Conservation (phyloP, 1,284 basidiomycete species). For the Ustilago bromivora region DNA sequence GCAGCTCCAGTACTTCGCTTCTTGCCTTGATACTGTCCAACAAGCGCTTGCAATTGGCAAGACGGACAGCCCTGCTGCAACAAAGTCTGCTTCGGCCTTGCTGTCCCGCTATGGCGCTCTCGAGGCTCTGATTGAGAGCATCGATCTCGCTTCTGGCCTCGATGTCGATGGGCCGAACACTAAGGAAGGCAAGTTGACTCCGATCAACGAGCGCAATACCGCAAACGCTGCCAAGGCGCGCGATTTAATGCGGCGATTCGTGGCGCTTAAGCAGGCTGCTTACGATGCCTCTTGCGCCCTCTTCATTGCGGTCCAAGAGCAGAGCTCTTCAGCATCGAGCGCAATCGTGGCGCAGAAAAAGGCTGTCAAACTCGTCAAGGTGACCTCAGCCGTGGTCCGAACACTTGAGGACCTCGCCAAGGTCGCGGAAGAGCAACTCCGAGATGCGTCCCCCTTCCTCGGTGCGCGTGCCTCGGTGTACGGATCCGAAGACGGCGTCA, state of each 20-base stretch:
- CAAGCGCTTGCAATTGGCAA: background rate
- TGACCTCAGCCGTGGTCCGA: slow-evolving; percentile 22
- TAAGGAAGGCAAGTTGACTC: slow-evolving; percentile 21
- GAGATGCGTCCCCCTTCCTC: slow-evolving; percentile 41
- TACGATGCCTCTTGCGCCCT: slow-evolving; percentile 51
- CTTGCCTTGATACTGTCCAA: slow-evolving; percentile 11
- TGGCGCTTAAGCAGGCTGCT: slow-evolving; percentile 52
- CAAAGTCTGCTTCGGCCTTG: slow-evolving; percentile 3
- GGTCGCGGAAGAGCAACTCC: slow-evolving; percentile 55
- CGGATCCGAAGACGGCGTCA: slow-evolving; percentile 45
- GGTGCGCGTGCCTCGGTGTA: slow-evolving; percentile 58
- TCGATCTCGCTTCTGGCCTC: slow-evolving; percentile 56
- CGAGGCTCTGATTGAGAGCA: slow-evolving; percentile 51
- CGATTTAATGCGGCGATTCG: slow-evolving; percentile 41
- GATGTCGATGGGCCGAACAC: slow-evolving; percentile 56
- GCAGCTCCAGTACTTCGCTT: slow-evolving; percentile 15
- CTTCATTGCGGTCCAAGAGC: slow-evolving; percentile 50
- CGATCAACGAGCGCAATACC: slow-evolving; percentile 42
- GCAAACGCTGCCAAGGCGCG: slow-evolving; percentile 41
- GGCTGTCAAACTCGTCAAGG: slow-evolving; percentile 21
- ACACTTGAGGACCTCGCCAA: slow-evolving; percentile 33
- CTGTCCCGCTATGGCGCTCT: slow-evolving; percentile 34
- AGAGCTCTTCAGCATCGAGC: background rate
- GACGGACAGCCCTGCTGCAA: background rate
- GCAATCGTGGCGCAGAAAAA: slow-evolving; percentile 4